A percentile compares a stretch with the other conserved stretches of the same genome.
These are phyloP conservation scores for Malus orientalis DNA, from an alignment of 306 rosid species.

Conservation along the genomic window DNA sequence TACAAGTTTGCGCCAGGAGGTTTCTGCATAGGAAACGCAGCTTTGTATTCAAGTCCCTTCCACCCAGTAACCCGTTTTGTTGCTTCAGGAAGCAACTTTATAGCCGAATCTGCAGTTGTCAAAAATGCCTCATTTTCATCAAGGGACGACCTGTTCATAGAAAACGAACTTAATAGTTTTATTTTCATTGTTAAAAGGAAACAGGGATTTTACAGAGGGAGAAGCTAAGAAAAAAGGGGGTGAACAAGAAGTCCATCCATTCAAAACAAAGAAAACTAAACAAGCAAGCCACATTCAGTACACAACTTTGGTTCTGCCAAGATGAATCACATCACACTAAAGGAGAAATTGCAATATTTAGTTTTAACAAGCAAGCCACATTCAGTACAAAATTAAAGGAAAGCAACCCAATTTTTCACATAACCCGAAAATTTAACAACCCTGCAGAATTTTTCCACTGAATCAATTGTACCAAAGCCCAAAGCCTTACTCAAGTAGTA, in stretches of 20 bases:
- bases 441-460: neutral
- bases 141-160: constrained; percentile 62
- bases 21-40: constrained; percentile 67
- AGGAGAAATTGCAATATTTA: neutral
- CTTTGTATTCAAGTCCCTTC: constrained; percentile 84
- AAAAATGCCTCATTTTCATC: constrained; percentile 80
- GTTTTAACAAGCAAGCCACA: neutral
- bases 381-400: neutral
- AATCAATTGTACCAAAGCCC: neutral
- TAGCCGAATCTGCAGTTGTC: constrained; percentile 85
- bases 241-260: neutral
- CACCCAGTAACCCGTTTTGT: constrained; percentile 53
- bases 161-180: neutral
- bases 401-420: neutral
- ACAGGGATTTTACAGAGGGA: neutral
- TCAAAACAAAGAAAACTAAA: neutral
- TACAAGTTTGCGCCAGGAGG: constrained; percentile 93
- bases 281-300: neutral
- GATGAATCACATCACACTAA: neutral
- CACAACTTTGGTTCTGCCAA: neutral
- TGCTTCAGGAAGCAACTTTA: constrained; percentile 59
- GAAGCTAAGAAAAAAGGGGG: neutral
- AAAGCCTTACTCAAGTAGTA: neutral
- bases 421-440: neutral
- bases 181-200: neutral